Evolutionary conservation across 2,329 filamentous ascomycete species (phyloP), one percentile per base, ranked within the genome.

Genomic region (Cercospora sp.): DNA sequence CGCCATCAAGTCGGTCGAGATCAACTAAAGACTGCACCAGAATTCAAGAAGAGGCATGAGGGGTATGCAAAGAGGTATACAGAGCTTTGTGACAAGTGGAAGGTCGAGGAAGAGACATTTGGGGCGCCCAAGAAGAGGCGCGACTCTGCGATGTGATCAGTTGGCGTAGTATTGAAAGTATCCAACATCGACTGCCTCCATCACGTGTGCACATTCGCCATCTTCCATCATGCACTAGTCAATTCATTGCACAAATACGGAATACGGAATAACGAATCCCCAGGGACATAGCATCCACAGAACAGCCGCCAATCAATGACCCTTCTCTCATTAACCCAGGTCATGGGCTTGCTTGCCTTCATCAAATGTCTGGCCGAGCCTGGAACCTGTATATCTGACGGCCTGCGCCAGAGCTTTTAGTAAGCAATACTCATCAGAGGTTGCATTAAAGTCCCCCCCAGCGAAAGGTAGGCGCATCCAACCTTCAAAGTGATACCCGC

Each of bases 1-100:
- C 81, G 93, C 72, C 85, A 91, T 79, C 91, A 94, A 82, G 83
- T 94, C 82, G 91, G 91, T 10, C 85, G 86, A 74, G 92, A 93
- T 74, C 91, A 94, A 85, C 92, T 92, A 78, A 90, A 86, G 79
- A 85, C 87, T 70, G 89, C 87, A 63, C 77, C 80, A 69, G 86
- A 85, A 74, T 71, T 74, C 45, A 86, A 88, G 53, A 83, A 89
- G 58, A 82, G 84, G 68, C 85, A 85, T 76, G 88, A 92, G 65
- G 80, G 83, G 73, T 83, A 81, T 76, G 91, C 93, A 82, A 85
- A 82, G 77, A 81, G 74, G 28, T 69, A 72, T 48, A 64, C 51
- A 42, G 70, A 73, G 64, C 48, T 73, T 33, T 70, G 68, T 60
- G 67, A 83, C 74, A 89, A 86, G 83, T 87, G 89, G 28, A 86